Evolutionary conservation across 73 alveolate genomes (phyloP).

Genomic region (Symbiodinium natans): DNA sequence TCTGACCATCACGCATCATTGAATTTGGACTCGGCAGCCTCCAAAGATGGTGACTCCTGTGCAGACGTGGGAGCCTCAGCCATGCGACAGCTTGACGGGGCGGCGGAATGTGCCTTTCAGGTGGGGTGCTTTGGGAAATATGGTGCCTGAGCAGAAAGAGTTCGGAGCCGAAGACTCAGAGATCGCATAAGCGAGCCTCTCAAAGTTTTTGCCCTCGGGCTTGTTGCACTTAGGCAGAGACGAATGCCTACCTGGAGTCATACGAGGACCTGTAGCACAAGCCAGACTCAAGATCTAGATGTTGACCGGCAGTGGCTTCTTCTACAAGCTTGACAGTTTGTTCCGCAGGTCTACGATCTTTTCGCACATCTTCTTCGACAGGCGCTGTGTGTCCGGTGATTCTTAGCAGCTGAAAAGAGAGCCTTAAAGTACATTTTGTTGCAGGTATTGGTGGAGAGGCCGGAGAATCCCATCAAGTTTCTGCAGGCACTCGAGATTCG

Average conservation of each 20-base stretch:
- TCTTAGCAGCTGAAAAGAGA: too few species aligned
- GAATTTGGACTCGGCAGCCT: neutral
- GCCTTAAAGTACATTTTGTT: neutral
- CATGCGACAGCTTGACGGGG: neutral
- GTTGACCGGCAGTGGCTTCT: neutral
- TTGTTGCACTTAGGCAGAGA: slow-evolving; percentile 79
- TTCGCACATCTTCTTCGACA: slow-evolving; percentile 78
- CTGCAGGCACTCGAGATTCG: slow-evolving; percentile 20
- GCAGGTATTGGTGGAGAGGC: slow-evolving; percentile 89
- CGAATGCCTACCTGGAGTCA: slow-evolving; percentile 68
- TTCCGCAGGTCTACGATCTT: slow-evolving; percentile 43
- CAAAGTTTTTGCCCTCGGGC: neutral
- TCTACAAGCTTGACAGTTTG: neutral
- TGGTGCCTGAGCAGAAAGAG: slow-evolving; percentile 93
- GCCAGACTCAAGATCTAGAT: neutral
- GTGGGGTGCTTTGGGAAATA: slow-evolving; percentile 85
- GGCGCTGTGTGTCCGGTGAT: neutral
- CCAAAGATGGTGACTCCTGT: slow-evolving; percentile 70
- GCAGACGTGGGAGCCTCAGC: slow-evolving; percentile 54
- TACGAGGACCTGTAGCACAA: slow-evolving; percentile 32
- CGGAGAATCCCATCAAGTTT: slow-evolving; percentile 84
- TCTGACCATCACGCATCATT: neutral
- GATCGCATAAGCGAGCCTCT: neutral
- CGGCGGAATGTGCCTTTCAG: neutral
- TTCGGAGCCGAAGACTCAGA: slow-evolving; percentile 38